These are phyloP conservation scores for Trichoderma simmonsii DNA, from an alignment of 2,329 filamentous ascomycete species.

Conservation along the genomic window DNA sequence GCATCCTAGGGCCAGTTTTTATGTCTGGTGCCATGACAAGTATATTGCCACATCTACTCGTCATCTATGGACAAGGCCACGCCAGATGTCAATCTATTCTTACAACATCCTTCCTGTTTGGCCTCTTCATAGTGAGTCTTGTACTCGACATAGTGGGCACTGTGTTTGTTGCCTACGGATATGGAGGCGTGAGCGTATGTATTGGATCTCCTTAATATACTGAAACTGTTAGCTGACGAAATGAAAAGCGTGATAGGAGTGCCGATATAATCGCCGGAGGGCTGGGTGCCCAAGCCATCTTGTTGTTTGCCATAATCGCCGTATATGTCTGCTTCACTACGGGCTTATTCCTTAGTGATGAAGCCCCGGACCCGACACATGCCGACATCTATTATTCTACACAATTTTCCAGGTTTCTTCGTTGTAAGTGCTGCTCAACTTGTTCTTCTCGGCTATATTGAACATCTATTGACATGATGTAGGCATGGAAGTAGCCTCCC, in stretches of 20 bases:
- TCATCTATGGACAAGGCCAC: slow-evolving; percentile 45
- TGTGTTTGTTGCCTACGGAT: slow-evolving; percentile 37
- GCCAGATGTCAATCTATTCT: slow-evolving; percentile 36
- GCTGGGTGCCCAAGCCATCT: slow-evolving; percentile 42
- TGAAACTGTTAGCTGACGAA: slow-evolving; percentile 18
- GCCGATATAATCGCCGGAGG: slow-evolving; percentile 42
- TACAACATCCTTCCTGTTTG: slow-evolving; percentile 34
- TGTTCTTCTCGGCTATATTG: too few species aligned
- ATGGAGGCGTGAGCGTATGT: slow-evolving; percentile 36
- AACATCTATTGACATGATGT: not conserved
- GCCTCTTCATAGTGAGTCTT: slow-evolving; percentile 34
- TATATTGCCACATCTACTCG: slow-evolving; percentile 45
- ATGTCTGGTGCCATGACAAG: slow-evolving; percentile 44
- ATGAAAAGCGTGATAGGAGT: slow-evolving; percentile 32
- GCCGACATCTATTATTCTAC: slow-evolving; percentile 40
- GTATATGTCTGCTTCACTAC: slow-evolving; percentile 42
- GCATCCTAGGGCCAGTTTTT: slow-evolving; percentile 45
- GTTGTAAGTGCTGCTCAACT: slow-evolving; percentile 36
- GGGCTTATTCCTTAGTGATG: slow-evolving; percentile 36
- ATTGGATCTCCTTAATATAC: not conserved
- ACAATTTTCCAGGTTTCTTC: slow-evolving; percentile 43
- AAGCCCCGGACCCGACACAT: slow-evolving; percentile 39
- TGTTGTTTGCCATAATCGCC: slow-evolving; percentile 39
- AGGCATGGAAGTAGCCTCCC: slow-evolving; percentile 39
- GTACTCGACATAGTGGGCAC: slow-evolving; percentile 41